Evolutionary conservation across 1,139 yeast genomes (phyloP).

Genomic region (Zygosaccharomyces sapae): DNA sequence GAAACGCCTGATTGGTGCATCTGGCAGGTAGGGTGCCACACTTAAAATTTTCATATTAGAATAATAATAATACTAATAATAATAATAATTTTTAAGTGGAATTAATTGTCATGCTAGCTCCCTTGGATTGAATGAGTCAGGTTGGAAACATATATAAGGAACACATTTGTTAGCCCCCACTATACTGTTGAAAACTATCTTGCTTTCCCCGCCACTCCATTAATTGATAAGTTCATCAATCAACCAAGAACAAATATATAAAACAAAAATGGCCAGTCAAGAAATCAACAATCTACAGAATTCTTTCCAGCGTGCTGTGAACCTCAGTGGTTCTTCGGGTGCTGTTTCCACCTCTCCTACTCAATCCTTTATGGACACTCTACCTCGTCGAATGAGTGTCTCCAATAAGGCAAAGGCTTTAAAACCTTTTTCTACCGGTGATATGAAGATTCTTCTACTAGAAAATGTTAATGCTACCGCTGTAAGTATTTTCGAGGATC

Average conservation of each 20-base stretch:
- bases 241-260: slow-evolving; percentile 44
- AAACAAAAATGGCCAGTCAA: slow-evolving; percentile 12
- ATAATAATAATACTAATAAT: neutral
- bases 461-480: slow-evolving; percentile 96
- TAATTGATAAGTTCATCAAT: neutral
- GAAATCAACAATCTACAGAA: slow-evolving; percentile 43
- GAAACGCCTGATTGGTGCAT: slow-evolving; percentile 1
- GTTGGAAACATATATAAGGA: slow-evolving; percentile 3
- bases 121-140: slow-evolving; percentile 2
- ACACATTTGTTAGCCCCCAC: neutral
- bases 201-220: slow-evolving; percentile 28
- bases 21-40: slow-evolving; percentile 3
- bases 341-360: slow-evolving; percentile 65
- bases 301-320: slow-evolving; percentile 52
- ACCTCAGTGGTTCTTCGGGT: slow-evolving; percentile 47
- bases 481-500: slow-evolving; percentile 71
- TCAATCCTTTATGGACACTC: slow-evolving; percentile 41
- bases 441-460: slow-evolving; percentile 80
- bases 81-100: neutral
- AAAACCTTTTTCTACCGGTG: slow-evolving; percentile 46
- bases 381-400: slow-evolving; percentile 35
- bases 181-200: neutral
- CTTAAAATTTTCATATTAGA: neutral
- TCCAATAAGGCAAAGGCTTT: slow-evolving; percentile 49
- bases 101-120: neutral